phyloP scores from a whole-genome alignment of 352 stramenopile genomes.

The Phytophthora agathidicida region DNA sequence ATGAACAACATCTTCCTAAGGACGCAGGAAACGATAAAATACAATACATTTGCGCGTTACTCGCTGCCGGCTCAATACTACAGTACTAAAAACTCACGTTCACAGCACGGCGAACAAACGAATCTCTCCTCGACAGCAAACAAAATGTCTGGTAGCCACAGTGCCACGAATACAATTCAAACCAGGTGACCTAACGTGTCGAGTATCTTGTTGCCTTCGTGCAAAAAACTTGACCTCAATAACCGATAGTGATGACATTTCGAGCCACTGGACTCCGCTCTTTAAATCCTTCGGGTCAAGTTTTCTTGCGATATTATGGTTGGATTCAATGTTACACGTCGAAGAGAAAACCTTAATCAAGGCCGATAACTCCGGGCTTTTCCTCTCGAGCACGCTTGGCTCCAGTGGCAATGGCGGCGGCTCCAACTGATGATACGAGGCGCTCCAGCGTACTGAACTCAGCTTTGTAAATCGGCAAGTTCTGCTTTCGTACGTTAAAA shows the following conservation, averaged over 20 bases:
- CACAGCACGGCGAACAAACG: background rate
- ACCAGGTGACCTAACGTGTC: too few relatives aligned
- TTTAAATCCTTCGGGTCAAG: background rate
- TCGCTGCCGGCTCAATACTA: too few relatives aligned
- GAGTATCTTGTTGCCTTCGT: too few relatives aligned
- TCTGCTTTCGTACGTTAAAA: slow-evolving; percentile 3
- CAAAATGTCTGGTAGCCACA: too few relatives aligned
- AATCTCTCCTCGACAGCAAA: too few relatives aligned
- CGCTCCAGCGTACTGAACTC: background rate
- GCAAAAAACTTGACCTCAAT: too few relatives aligned
- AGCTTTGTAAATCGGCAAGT: background rate
- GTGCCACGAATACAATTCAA: too few relatives aligned
- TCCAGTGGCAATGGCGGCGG: background rate
- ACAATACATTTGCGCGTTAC: slow-evolving; percentile 1
- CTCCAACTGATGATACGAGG: background rate
- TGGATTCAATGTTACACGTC: too few relatives aligned
- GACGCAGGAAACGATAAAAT: slow-evolving; percentile 8
- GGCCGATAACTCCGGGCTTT: too few relatives aligned
- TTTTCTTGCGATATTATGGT: too few relatives aligned
- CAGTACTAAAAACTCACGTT: background rate
- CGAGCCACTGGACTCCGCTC: too few relatives aligned
- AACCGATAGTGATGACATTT: too few relatives aligned
- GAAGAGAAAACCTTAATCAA: slow-evolving; percentile 1
- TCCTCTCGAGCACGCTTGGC: slow-evolving; percentile 10
- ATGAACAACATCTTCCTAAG: background rate